Percentiles rank a stretch among this genome's conserved stretches.
These are phyloP conservation scores for Suhomyces bribrorum DNA, from an alignment of 1,139 yeast genomes.

Conservation along the genomic window DNA sequence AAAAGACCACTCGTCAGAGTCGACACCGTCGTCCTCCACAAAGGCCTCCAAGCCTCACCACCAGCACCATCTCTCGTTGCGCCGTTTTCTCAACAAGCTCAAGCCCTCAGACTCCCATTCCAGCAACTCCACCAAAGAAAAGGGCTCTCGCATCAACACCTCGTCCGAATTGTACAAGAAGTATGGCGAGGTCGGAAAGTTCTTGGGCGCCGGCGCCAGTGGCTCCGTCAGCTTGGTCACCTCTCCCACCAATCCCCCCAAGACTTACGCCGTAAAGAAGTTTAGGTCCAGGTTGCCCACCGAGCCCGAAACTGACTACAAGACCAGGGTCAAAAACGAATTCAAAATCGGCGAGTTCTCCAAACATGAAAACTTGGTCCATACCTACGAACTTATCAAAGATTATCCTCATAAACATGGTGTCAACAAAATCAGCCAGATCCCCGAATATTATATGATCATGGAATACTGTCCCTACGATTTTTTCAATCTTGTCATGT, in stretches of 20 bases:
- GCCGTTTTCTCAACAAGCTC: slow-evolving; percentile 41
- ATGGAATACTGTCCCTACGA: slow-evolving; percentile 80
- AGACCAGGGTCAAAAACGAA: slow-evolving; percentile 65
- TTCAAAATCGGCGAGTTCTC: slow-evolving; percentile 63
- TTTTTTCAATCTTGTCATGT: slow-evolving; percentile 76
- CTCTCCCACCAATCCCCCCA: slow-evolving; percentile 44
- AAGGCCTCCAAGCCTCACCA: no score
- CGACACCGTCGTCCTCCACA: no score
- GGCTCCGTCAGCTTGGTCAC: slow-evolving; percentile 68
- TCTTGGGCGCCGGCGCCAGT: slow-evolving; percentile 75
- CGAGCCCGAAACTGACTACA: slow-evolving; percentile 58
- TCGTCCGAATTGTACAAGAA: slow-evolving; percentile 31
- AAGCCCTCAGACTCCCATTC: slow-evolving; percentile 22
- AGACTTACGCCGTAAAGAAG: slow-evolving; percentile 67
- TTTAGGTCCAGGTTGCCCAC: slow-evolving; percentile 55
- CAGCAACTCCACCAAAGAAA: slow-evolving; percentile 1
- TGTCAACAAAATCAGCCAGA: slow-evolving; percentile 24
- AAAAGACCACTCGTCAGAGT: no score
- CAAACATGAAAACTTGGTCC: slow-evolving; percentile 62
- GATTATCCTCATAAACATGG: slow-evolving; percentile 25
- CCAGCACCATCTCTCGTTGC: slow-evolving; percentile 36
- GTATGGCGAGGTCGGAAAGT: slow-evolving; percentile 59
- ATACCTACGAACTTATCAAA: slow-evolving; percentile 62
- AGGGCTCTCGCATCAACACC: slow-evolving; percentile 2
- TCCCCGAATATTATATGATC: slow-evolving; percentile 54